Evolutionary conservation across 2,329 filamentous ascomycete genomes (phyloP), one percentile per base, ranked within the genome.

Genomic region (Stenocarpella maydis): DNA sequence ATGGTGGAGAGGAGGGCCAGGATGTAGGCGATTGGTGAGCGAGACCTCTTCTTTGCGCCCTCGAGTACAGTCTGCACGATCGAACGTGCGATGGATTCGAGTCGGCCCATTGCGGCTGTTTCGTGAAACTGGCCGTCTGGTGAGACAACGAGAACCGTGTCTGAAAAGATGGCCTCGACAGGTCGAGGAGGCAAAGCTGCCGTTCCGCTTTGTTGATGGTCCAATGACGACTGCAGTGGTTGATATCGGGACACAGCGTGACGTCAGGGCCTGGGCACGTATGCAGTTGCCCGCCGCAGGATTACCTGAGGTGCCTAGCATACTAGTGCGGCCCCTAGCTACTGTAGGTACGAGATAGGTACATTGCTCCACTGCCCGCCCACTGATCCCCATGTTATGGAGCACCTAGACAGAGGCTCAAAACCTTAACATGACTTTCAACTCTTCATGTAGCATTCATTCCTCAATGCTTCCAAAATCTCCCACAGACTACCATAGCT

Each of bases 1-100:
- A 90, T 86, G 10, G 79, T 55, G 21, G 77, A 76, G 69, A 82
- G 78, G 21, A 81, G 65, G 24, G 83, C 78, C 28, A 87, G 72
- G 50, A 88, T 78, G 50, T 82, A 81, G 26, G 79, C 78, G 24
- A 88, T 76, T 0, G 74, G 70, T 73, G 74, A 76, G 7, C 72
- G 71, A 9, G 74, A 68, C 21, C 74, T 74, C 37, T 71, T 73
- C 69, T 76, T 74, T 66, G 75, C 71, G 7, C 78, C 76, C 49
- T 74, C 74, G 28, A 80, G 76, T 69, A 84, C 77, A 17, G 82
- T 83, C 19, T 77, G 78, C 41, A 80, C 77, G 71, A 84, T 77
- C 12, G 82, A 84, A 10, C 79, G 78, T 34, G 81, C 80, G 67
- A 84, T 82, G 21, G 71, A 70, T 53, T 76, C 72, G 39, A 76